phyloP scores from a whole-genome alignment of 495 filamentous ascomycete species.

The Neurospora sp. region DNA sequence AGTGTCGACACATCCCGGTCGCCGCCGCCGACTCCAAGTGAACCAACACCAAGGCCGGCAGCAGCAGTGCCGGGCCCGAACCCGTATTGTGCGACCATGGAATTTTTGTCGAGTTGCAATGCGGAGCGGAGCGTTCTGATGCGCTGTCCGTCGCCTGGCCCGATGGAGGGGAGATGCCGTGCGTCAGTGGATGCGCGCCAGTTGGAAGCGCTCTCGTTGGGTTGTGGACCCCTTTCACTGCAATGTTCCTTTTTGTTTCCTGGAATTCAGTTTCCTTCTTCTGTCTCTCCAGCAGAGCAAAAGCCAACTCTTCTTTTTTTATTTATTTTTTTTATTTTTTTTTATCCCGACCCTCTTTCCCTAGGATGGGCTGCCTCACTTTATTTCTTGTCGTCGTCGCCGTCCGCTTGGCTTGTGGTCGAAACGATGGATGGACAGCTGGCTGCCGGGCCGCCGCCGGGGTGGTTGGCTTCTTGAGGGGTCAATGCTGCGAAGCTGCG shows the following conservation, averaged over 20 bases:
- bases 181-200: background rate
- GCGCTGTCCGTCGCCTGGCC: background rate
- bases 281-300: background rate
- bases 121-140: slow-evolving; percentile 2
- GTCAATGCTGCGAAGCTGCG: background rate
- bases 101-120: background rate
- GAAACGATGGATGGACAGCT: background rate
- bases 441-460: background rate
- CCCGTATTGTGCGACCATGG: background rate
- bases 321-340: background rate
- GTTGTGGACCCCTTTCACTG: background rate
- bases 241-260: background rate
- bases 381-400: background rate
- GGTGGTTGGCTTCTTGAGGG: background rate
- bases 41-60: slow-evolving; percentile 4
- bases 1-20: slow-evolving; percentile 34
- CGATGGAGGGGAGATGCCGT: background rate
- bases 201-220: background rate
- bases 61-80: slow-evolving; percentile 9
- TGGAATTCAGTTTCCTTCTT: background rate
- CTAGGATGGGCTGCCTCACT: background rate
- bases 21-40: slow-evolving; percentile 5
- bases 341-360: background rate
- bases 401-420: background rate
- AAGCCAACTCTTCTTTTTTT: background rate